These are phyloP conservation scores for Quillaja saponaria DNA, from an alignment of 306 rosid species.

Conservation along the genomic window DNA sequence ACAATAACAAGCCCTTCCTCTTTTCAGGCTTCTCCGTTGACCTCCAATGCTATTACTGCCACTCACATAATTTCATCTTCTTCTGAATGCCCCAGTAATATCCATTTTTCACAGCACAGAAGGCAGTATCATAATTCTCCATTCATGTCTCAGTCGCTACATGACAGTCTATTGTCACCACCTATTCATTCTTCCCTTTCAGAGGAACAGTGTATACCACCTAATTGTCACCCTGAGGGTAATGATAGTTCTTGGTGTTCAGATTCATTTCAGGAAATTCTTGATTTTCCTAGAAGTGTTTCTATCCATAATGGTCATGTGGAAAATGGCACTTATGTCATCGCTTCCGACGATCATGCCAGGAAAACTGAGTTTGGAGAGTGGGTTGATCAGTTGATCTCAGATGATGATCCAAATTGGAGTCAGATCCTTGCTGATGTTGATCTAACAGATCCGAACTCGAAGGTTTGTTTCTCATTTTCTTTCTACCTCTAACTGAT, in stretches of 20 bases:
- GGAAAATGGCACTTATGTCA: slow-evolving; percentile 45
- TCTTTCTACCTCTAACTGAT: slow-evolving; percentile 1
- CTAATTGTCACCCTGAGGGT: slow-evolving; percentile 44
- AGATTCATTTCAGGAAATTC: slow-evolving; percentile 57
- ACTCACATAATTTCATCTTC: slow-evolving; percentile 47
- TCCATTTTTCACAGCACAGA: slow-evolving; percentile 41
- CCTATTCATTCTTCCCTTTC: slow-evolving; percentile 40
- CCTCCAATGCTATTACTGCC: slow-evolving; percentile 37
- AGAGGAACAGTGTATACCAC: slow-evolving; percentile 42
- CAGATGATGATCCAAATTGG: slow-evolving; percentile 72
- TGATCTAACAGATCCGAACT: slow-evolving; percentile 48
- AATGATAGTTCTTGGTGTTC: slow-evolving; percentile 61
- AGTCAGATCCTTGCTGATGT: slow-evolving; percentile 62
- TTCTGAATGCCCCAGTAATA: slow-evolving; percentile 35
- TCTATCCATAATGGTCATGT: slow-evolving; percentile 56
- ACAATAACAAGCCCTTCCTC: slow-evolving; percentile 37
- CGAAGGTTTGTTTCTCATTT: slow-evolving; percentile 53
- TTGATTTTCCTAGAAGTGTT: slow-evolving; percentile 51
- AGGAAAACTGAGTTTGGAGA: slow-evolving; percentile 60
- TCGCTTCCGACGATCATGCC: slow-evolving; percentile 46
- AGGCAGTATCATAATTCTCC: slow-evolving; percentile 47
- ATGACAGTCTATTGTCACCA: slow-evolving; percentile 38
- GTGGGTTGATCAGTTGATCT: slow-evolving; percentile 75
- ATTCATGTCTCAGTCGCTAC: slow-evolving; percentile 44
- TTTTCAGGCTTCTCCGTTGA: slow-evolving; percentile 45